Conservation (phyloP, 768 basidiomycete species). For the Suillus decipiens region DNA sequence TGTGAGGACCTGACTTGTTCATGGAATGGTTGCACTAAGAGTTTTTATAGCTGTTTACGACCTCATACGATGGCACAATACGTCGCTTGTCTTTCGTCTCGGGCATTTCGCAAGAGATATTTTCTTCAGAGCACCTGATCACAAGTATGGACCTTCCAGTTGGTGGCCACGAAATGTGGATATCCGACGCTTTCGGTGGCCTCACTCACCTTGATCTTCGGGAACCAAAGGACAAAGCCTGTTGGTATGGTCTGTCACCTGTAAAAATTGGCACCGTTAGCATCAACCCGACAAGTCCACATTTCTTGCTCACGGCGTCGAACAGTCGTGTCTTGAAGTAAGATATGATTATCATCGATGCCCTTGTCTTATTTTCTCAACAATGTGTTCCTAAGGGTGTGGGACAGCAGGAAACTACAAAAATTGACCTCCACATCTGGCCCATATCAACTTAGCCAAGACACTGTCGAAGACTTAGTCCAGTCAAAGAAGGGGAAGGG, state of each 20-base stretch:
- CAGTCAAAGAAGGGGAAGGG: conserved; percentile 55
- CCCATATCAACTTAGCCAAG: conserved; percentile 37
- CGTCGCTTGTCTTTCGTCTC: conserved; percentile 73
- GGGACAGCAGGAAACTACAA: conserved; percentile 74
- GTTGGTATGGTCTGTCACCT: conserved; percentile 66
- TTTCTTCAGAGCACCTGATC: conserved; percentile 61
- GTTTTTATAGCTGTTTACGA: conserved; percentile 65
- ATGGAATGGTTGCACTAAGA: conserved; percentile 1
- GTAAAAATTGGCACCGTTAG: conserved; percentile 81
- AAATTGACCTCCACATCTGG: conserved; percentile 32
- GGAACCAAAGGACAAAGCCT: conserved; percentile 52
- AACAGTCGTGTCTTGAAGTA: conserved; percentile 75
- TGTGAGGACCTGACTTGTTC: conserved; percentile 39
- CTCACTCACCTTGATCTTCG: conserved; percentile 78
- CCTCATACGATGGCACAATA: conserved; percentile 80
- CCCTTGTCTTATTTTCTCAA: not conserved
- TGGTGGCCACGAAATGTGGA: conserved; percentile 79
- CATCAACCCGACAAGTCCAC: conserved; percentile 68
- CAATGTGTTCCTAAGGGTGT: conserved; percentile 50
- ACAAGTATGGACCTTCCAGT: conserved; percentile 71
- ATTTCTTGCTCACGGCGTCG: conserved; percentile 73
- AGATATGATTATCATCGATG: conserved; percentile 18
- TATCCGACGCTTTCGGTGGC: conserved; percentile 73
- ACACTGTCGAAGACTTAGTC: conserved; percentile 49
- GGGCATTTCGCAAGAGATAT: conserved; percentile 71